Conservation (phyloP, 1,284 basidiomycete species). For the Cryptococcus sp. region DNA sequence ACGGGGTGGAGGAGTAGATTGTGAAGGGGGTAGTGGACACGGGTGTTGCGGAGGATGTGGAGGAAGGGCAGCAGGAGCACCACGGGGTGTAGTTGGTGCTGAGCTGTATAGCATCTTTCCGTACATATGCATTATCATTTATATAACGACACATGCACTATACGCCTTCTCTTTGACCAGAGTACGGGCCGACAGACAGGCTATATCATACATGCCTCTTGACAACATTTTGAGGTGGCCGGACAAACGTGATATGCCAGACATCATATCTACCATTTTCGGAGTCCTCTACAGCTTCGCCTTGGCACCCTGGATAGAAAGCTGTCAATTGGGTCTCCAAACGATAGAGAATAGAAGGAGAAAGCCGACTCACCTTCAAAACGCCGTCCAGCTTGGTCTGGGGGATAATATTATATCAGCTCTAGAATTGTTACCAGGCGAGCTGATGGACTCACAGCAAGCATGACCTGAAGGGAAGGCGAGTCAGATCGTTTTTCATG, state of each 20-base stretch:
- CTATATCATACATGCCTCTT: no score
- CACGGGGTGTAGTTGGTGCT: no score
- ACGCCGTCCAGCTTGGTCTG: constrained; percentile 78
- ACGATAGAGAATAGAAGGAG: background rate
- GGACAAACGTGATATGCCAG: no score
- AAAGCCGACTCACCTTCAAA: constrained; percentile 60
- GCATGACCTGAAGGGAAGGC: constrained; percentile 32
- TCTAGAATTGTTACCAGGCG: background rate
- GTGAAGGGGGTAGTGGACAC: background rate
- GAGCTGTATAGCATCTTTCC: no score
- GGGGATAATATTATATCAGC: constrained; percentile 7
- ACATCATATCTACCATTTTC: no score
- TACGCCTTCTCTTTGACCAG: no score
- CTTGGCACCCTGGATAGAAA: constrained; percentile 30
- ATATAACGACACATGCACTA: no score
- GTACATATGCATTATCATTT: no score
- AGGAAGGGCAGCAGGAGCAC: background rate
- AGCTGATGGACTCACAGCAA: constrained; percentile 24
- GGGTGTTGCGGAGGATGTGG: constrained; percentile 6
- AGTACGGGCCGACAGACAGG: no score
- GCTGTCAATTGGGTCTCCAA: constrained; percentile 7
- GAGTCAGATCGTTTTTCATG: background rate
- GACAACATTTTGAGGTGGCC: no score
- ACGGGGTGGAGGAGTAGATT: background rate
- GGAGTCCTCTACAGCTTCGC: constrained; percentile 32